phyloP scores from a whole-genome alignment of 345 rosid genomes.

The Nephelium lappaceum region DNA sequence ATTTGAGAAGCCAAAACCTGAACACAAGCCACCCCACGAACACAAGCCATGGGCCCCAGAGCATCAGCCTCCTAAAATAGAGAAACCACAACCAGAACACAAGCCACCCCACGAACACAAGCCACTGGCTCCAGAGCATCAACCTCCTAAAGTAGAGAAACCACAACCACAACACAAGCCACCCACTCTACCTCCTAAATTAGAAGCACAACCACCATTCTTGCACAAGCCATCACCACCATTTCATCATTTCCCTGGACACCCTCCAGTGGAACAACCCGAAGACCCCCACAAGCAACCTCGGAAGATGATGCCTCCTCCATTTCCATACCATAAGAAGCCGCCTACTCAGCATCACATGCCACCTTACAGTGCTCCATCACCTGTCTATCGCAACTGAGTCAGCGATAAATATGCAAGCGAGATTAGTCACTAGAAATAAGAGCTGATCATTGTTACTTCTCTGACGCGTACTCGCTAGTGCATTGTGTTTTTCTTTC shows the following conservation, averaged over 20 bases:
- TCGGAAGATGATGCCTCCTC: slow-evolving; percentile 19
- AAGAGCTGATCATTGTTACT: background rate
- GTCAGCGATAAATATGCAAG: background rate
- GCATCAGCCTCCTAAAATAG: too few relatives aligned
- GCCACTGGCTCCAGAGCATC: too few relatives aligned
- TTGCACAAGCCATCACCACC: background rate
- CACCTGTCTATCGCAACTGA: slow-evolving; percentile 22
- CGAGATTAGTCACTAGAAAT: background rate
- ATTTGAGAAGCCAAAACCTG: background rate
- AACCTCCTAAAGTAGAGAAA: too few relatives aligned
- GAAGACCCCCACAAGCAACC: slow-evolving; percentile 22
- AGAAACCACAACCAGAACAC: too few relatives aligned
- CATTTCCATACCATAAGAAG: slow-evolving; percentile 2
- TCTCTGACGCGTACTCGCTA: background rate
- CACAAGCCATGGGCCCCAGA: too few relatives aligned
- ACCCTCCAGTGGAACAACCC: background rate
- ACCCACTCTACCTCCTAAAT: background rate
- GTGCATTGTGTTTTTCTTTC: background rate
- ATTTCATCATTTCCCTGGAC: background rate
- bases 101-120: too few relatives aligned
- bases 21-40: too few relatives aligned
- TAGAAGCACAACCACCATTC: background rate
- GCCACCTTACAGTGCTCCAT: slow-evolving; percentile 22
- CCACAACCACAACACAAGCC: slow-evolving; percentile 4
- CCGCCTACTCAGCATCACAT: slow-evolving; percentile 11